Evolutionary conservation across 2,329 filamentous ascomycete genomes (phyloP).

Genomic region (Anisogramma anomala): DNA sequence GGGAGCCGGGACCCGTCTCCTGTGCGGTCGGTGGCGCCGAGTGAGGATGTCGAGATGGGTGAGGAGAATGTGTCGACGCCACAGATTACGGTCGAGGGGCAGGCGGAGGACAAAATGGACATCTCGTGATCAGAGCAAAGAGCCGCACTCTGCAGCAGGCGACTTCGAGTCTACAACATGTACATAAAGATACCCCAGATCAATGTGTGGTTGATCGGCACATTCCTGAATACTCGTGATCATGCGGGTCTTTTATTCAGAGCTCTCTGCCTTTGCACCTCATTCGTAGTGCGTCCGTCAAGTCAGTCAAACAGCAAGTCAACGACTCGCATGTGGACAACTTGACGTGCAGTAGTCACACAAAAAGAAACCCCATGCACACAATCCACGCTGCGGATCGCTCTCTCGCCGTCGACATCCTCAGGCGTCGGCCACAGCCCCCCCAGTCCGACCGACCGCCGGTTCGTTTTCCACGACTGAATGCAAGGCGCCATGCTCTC

Average conservation of each 20-base stretch:
- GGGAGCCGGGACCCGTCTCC: conserved; percentile 29
- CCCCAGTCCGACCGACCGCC: too few relatives aligned
- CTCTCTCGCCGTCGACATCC: too few relatives aligned
- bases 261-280: background rate
- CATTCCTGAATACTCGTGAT: background rate
- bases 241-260: background rate
- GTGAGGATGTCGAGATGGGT: conserved; percentile 49
- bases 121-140: conserved; percentile 28
- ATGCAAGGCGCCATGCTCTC: too few relatives aligned
- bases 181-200: conserved; percentile 13
- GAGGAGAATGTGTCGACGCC: conserved; percentile 45
- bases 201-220: background rate
- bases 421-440: too few relatives aligned
- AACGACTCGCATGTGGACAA: too few relatives aligned
- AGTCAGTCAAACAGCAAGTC: too few relatives aligned
- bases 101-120: conserved; percentile 55
- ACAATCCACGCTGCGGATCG: too few relatives aligned
- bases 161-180: background rate
- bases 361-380: too few relatives aligned
- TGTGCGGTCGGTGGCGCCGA: conserved; percentile 21
- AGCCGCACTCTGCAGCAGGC: background rate
- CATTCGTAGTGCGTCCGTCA: too few relatives aligned
- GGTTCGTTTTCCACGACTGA: too few relatives aligned
- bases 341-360: too few relatives aligned
- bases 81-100: conserved; percentile 38